Base-by-base conservation (phyloP, 805 yeast genomes). In the Kodamaea hsintzibuensis region DNA sequence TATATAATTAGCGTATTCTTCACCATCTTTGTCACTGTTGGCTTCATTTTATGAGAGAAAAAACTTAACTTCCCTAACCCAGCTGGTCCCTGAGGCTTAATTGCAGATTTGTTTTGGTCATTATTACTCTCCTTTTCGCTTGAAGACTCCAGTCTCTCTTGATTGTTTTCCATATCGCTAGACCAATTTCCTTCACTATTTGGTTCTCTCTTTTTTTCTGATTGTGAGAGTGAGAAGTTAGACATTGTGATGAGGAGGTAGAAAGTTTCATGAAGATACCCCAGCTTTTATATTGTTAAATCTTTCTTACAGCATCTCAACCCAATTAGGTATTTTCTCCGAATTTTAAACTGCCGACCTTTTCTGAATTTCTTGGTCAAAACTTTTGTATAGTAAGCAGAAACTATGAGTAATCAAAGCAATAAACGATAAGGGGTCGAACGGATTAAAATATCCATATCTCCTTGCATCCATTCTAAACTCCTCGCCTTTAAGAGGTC, bases 1-100 rank as follows among this genome's bases (percentile, higher is more conserved):
- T 62, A 65, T 14, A 62, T 66, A 18, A 46, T 49, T 40, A 54
- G 22, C 22, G 67, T 61, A 50, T 16, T 16, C 53, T 54, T 47
- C 57, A 49, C 30, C 43, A 46, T 45, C 13, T 19, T 37, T 3
- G 3, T n/a, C 16, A 35, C n/a, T 6, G 33, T 7, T 8, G 42
- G 42, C 18, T 33, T 27, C 19, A 45, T 19, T 14, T 45, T 38
- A 27, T 22, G 19, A 4, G 48, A 45, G 9, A 45, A 27, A 18
- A 45, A 40, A 12, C 35, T 30, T 10, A 30, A 12, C 13, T 61
- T 49, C 25, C 25, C 53, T 54, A 5, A 10, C 10, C 35, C 35
- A 40, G 25, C 44, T 14, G 19, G 18, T 47, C 57, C 47, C 27
- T 38, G 45, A 39, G 42, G 17, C 25, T 22, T 3, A 4, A 5